Evolutionary conservation across 257 asterid genomes (phyloP).

Genomic region (Verbascum thapsus): DNA sequence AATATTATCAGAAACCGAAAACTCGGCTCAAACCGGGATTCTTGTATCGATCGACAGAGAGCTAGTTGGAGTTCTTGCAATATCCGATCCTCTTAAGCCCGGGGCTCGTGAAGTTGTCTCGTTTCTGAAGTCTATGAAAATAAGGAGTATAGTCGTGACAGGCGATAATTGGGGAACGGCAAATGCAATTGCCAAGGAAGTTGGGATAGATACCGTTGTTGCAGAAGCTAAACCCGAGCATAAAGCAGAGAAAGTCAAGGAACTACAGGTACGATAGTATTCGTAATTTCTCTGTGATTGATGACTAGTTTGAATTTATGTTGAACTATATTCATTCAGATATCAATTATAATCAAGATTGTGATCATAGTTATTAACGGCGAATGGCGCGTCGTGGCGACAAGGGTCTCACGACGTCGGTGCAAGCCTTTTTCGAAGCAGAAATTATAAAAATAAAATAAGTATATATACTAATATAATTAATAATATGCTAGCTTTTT

Average conservation of each 20-base stretch:
- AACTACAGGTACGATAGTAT: constrained; percentile 57
- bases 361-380: too few species aligned
- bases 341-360: not conserved
- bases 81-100: constrained; percentile 83
- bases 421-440: too few species aligned
- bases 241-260: constrained; percentile 75
- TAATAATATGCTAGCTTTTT: too few species aligned
- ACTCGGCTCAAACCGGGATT: constrained; percentile 70
- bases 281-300: not conserved
- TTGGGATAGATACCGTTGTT: constrained; percentile 57
- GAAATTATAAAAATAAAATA: too few species aligned
- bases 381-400: too few species aligned
- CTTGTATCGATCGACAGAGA: constrained; percentile 66
- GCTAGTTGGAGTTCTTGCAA: constrained; percentile 58
- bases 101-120: constrained; percentile 66
- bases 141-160: constrained; percentile 60
- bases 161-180: constrained; percentile 95
- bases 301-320: not conserved
- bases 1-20: constrained; percentile 55
- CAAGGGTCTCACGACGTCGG: too few species aligned
- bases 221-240: constrained; percentile 83
- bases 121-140: constrained; percentile 64
- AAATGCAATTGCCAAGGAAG: constrained; percentile 69
- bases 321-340: not conserved
- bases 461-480: too few species aligned